These are phyloP conservation scores for Ascochyta clinopodiicola DNA, from an alignment of 2,329 filamentous ascomycete genomes.

Conservation along the genomic window DNA sequence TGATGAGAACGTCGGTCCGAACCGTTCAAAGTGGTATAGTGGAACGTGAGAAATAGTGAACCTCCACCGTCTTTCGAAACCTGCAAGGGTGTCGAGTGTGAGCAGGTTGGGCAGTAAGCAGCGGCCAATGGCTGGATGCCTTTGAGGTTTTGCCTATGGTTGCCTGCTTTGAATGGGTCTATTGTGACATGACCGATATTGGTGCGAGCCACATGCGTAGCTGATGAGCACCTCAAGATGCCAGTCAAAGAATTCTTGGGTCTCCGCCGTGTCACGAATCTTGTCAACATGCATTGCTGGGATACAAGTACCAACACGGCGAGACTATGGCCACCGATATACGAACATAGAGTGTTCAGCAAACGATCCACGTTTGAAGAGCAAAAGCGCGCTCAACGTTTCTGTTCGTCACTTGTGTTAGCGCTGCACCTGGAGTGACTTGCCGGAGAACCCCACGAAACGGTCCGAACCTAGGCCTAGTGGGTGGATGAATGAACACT, in stretches of 20 bases:
- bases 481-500: background rate
- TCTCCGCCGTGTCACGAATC: background rate
- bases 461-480: background rate
- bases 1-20: conserved; percentile 5
- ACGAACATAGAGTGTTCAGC: background rate
- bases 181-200: conserved; percentile 18
- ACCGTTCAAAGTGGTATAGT: conserved; percentile 17
- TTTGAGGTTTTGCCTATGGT: conserved; percentile 10
- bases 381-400: background rate
- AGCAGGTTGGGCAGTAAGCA: conserved; percentile 6
- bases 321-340: too few relatives aligned
- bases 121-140: conserved; percentile 6
- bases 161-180: conserved; percentile 41
- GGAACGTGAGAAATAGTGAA: conserved; percentile 14
- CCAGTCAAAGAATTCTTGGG: background rate
- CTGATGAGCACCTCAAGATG: background rate
- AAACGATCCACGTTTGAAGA: background rate
- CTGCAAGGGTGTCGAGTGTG: conserved; percentile 22
- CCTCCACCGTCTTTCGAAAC: conserved; percentile 34
- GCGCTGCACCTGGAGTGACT: background rate
- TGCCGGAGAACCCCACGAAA: background rate
- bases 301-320: background rate
- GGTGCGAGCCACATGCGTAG: background rate
- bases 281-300: background rate
- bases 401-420: background rate